These are phyloP conservation scores for Crotalaria pallida DNA, from an alignment of 306 rosid species.

Conservation along the genomic window DNA sequence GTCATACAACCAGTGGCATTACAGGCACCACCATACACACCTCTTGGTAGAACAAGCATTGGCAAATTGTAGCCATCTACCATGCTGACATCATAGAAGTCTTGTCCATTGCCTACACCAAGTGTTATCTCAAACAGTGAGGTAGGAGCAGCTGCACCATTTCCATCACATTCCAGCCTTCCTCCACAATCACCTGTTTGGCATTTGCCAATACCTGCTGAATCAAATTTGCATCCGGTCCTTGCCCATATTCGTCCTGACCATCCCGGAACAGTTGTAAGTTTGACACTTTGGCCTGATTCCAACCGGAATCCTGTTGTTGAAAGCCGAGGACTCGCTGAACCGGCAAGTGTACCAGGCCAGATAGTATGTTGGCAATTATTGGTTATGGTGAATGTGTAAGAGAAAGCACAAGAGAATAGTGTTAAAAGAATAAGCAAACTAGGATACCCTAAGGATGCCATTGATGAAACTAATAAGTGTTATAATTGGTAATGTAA, in stretches of 20 bases:
- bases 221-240: slow-evolving; percentile 77
- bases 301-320: slow-evolving; percentile 57
- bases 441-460: slow-evolving; percentile 11
- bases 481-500: not conserved
- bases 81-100: slow-evolving; percentile 68
- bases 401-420: slow-evolving; percentile 19
- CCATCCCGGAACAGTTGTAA: slow-evolving; percentile 58
- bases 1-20: slow-evolving; percentile 70
- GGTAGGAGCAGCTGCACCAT: slow-evolving; percentile 63
- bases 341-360: slow-evolving; percentile 68
- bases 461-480: slow-evolving; percentile 14
- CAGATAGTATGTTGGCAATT: slow-evolving; percentile 62
- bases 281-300: slow-evolving; percentile 34
- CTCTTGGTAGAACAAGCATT: slow-evolving; percentile 46
- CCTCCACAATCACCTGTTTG: slow-evolving; percentile 84
- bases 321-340: slow-evolving; percentile 49
- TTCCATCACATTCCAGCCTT: slow-evolving; percentile 66
- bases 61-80: slow-evolving; percentile 85
- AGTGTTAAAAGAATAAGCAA: slow-evolving; percentile 17
- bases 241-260: slow-evolving; percentile 83
- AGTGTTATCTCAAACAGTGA: slow-evolving; percentile 82
- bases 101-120: slow-evolving; percentile 43
- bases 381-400: slow-evolving; percentile 61
- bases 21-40: slow-evolving; percentile 40
- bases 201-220: slow-evolving; percentile 57